These are phyloP conservation scores for Boletus hoseneyae DNA, from an alignment of 1,284 basidiomycete genomes.

Conservation along the genomic window DNA sequence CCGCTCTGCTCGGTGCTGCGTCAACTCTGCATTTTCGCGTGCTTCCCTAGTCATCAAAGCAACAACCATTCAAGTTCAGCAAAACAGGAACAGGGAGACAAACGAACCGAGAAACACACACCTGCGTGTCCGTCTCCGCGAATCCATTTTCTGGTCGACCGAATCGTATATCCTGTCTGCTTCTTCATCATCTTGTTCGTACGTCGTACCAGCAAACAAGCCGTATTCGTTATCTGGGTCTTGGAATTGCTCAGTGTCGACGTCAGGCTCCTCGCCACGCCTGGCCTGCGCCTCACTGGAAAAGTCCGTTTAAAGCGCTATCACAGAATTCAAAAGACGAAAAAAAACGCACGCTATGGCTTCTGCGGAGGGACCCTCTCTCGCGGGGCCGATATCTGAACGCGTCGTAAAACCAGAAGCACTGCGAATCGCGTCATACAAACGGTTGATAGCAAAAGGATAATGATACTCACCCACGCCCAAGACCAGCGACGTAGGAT, in stretches of 20 bases:
- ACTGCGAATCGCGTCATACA: slow-evolving; percentile 38
- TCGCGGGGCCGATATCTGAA: slow-evolving; percentile 97
- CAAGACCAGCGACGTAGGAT: slow-evolving; percentile 94
- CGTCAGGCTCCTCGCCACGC: slow-evolving; percentile 82
- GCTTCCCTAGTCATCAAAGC: slow-evolving; percentile 56
- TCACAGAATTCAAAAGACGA: neutral
- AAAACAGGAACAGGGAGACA: slow-evolving; percentile 15
- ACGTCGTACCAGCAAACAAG: slow-evolving; percentile 92
- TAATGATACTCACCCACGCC: slow-evolving; percentile 69
- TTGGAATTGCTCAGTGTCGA: slow-evolving; percentile 88
- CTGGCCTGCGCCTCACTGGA: slow-evolving; percentile 67
- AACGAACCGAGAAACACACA: slow-evolving; percentile 51
- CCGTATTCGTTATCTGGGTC: slow-evolving; percentile 98
- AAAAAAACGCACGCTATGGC: slow-evolving; percentile 65
- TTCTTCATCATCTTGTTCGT: slow-evolving; percentile 97
- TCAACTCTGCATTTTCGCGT: slow-evolving; percentile 69
- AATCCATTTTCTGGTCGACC: slow-evolving; percentile 91
- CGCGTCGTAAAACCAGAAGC: slow-evolving; percentile 98
- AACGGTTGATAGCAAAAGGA: neutral
- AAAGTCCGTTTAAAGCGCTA: neutral
- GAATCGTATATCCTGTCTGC: slow-evolving; percentile 93
- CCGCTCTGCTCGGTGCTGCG: slow-evolving; percentile 70
- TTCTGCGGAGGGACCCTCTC: slow-evolving; percentile 91
- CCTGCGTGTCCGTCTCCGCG: slow-evolving; percentile 76
- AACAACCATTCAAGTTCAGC: slow-evolving; percentile 25